These are phyloP conservation scores for Cnidoscolus chayamansa DNA, from an alignment of 441 rosid species.

Conservation along the genomic window DNA sequence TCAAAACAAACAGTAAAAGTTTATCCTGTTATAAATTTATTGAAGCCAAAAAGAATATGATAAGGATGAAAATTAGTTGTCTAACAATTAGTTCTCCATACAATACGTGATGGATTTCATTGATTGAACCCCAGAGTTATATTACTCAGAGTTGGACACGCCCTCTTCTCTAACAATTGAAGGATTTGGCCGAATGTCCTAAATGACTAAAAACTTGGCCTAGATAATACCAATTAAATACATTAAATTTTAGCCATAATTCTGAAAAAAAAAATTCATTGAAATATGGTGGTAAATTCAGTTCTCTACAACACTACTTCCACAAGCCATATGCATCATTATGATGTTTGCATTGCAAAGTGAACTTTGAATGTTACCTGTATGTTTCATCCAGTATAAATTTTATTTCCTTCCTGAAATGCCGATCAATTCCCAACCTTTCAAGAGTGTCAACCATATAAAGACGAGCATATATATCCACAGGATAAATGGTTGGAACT, in stretches of 20 bases:
- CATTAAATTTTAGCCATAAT: slow-evolving; percentile 2
- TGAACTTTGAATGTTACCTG: slow-evolving; percentile 37
- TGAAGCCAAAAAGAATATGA: neutral
- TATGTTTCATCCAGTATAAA: slow-evolving; percentile 51
- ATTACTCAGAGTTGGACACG: neutral
- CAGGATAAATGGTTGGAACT: slow-evolving; percentile 78
- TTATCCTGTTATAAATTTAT: neutral
- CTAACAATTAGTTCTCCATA: neutral
- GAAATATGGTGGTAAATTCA: neutral
- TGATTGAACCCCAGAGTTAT: neutral
- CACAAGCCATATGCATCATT: slow-evolving; percentile 1
- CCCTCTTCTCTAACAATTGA: neutral
- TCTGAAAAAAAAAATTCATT: neutral
- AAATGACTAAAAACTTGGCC: neutral
- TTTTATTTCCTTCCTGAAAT: slow-evolving; percentile 59
- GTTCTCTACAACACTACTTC: neutral
- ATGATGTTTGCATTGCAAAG: neutral
- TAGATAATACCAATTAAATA: neutral
- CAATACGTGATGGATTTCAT: neutral
- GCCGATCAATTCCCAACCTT: slow-evolving; percentile 62
- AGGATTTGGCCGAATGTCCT: neutral
- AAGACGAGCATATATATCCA: slow-evolving; percentile 52
- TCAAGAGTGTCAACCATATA: slow-evolving; percentile 53
- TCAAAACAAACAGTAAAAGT: neutral
- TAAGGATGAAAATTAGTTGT: neutral